phyloP scores from a whole-genome alignment of 2,329 filamentous ascomycete species.

The Diaporthe caulivora region DNA sequence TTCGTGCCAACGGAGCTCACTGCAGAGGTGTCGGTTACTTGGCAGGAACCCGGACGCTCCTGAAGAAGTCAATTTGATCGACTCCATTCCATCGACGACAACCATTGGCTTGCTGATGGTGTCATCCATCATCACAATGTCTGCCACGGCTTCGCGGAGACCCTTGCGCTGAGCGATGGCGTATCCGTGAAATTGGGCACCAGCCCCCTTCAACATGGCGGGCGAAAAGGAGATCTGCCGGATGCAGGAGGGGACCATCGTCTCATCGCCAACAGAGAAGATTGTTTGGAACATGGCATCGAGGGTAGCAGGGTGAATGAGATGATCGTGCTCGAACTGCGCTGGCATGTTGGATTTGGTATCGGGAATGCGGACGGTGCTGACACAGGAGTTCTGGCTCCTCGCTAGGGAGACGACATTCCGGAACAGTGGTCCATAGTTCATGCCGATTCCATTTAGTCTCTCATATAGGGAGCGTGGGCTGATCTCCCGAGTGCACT shows the following conservation, averaged over 20 bases:
- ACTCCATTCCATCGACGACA: constrained; percentile 58
- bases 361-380: constrained; percentile 58
- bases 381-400: constrained; percentile 50
- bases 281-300: constrained; percentile 68
- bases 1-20: constrained; percentile 61
- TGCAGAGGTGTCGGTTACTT: constrained; percentile 62
- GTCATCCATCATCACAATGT: constrained; percentile 57
- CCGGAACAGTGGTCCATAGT: constrained; percentile 63
- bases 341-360: constrained; percentile 66
- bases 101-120: constrained; percentile 52
- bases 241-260: constrained; percentile 64
- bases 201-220: constrained; percentile 48
- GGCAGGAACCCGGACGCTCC: constrained; percentile 56
- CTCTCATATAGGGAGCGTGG: constrained; percentile 64
- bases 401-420: constrained; percentile 57
- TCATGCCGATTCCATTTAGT: constrained; percentile 63
- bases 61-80: constrained; percentile 53
- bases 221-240: constrained; percentile 61
- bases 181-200: constrained; percentile 55
- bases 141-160: constrained; percentile 55
- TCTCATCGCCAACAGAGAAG: constrained; percentile 57
- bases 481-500: constrained; percentile 51
- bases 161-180: constrained; percentile 53
- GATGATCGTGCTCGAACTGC: constrained; percentile 64
- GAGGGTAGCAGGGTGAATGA: constrained; percentile 70